These are phyloP conservation scores for Melaleuca quinquenervia DNA, from an alignment of 345 rosid species.

Conservation along the genomic window DNA sequence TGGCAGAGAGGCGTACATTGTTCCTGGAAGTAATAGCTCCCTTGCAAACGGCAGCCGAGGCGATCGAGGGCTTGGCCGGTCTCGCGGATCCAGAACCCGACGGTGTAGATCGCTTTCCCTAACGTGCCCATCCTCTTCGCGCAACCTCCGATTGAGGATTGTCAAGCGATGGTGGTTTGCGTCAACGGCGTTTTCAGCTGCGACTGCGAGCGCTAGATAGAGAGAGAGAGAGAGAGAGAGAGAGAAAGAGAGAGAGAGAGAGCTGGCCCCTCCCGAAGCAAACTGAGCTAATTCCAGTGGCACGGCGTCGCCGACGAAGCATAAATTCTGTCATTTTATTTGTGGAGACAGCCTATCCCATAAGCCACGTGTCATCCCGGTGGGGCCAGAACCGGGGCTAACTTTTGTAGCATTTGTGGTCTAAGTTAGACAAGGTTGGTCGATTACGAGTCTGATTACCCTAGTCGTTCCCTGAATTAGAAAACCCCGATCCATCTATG, in stretches of 20 bases:
- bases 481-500: not conserved
- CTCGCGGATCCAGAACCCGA: slow-evolving; percentile 96
- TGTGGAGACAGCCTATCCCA: not conserved
- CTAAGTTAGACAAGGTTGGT: not conserved
- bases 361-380: not conserved
- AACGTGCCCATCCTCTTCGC: slow-evolving; percentile 45
- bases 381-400: not conserved
- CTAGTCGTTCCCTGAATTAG: not conserved
- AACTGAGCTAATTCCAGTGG: not conserved
- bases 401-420: not conserved
- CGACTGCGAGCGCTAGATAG: no score
- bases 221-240: no score
- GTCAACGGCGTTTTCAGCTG: not conserved
- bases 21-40: slow-evolving; percentile 62
- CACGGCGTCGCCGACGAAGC: not conserved
- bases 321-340: not conserved
- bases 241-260: no score
- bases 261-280: not conserved
- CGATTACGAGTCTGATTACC: not conserved
- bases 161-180: not conserved
- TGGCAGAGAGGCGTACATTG: slow-evolving; percentile 25
- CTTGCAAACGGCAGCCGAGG: slow-evolving; percentile 88
- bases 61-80: slow-evolving; percentile 97
- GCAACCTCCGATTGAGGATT: not conserved
- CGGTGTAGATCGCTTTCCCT: slow-evolving; percentile 67